Conservation (phyloP, 1,139 yeast species). For the Barnettozyma hawaiiensis region DNA sequence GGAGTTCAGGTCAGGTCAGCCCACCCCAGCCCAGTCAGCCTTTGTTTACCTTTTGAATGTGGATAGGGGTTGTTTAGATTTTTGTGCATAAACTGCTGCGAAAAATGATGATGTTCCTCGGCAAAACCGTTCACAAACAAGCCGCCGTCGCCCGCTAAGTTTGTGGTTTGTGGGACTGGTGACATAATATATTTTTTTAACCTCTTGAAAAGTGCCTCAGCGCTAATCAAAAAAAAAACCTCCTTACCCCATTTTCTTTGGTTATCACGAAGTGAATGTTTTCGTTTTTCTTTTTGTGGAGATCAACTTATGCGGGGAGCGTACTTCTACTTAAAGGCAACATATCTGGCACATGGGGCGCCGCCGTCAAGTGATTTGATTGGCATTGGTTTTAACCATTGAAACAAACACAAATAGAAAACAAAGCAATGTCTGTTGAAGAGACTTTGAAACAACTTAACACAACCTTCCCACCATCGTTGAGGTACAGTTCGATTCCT, state of each 20-base stretch:
- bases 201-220: not conserved
- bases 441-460: slow-evolving; percentile 4
- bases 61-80: no score
- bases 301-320: not conserved
- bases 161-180: no score
- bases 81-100: no score
- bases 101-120: not conserved
- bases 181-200: no score
- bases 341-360: no score
- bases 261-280: no score
- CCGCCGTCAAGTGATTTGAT: no score
- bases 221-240: not conserved
- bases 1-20: no score
- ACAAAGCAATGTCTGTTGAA: slow-evolving; percentile 5
- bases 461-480: not conserved
- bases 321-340: not conserved
- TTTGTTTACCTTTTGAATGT: not conserved
- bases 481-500: slow-evolving; percentile 2
- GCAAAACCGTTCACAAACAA: not conserved
- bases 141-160: no score
- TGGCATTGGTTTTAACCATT: no score
- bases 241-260: not conserved
- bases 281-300: not conserved
- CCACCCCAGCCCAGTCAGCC: no score
- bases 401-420: no score